Base-by-base conservation (phyloP, 176 grass and related monocot genomes). In the Rhynchospora breviuscula region DNA sequence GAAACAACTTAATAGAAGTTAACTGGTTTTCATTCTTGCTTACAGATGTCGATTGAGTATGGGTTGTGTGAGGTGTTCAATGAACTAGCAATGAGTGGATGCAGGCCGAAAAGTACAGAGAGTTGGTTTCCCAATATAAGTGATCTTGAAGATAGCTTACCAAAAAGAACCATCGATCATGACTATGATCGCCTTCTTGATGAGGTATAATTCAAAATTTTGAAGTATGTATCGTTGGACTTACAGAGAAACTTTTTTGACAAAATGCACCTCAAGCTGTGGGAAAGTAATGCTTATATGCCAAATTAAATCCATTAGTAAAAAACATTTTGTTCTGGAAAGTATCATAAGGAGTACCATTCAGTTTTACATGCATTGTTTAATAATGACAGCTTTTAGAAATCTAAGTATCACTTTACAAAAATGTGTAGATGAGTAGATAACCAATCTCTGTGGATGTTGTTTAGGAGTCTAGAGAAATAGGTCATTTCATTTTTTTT, bases 1-100 rank as follows among this genome's bases (percentile, higher is more conserved):
- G 4, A 81, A 61, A 47, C 21, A 2, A 31, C 21, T 23, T 51
- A 53, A 14, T 52, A 46, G 25, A 73, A 12, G 10, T 53, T 10
- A 45, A 53, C 25, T 56, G 11, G 3, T 45, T 73, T 10, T 77
- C 6, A 67, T 78, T 84, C 18, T 25, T 45, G 21, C 77, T 85
- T 29, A 46, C 75, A 98, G 95, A 89, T 93, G 57, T 98, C 95
- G 13, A 88, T 94, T 17, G 92, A 94, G 81, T 93, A 90, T 59
- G 92, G 90, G 10, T 53, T 98, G 68, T 91, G 86, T 7, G 95
- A 98, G 84, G 90, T 94, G 90, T 85, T 98, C 87, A 94, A 93
- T 71, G 2, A 68, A 18, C 83, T 70, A 63, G 90, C 90, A 31
- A 89, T 94, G 84, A 83, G 89, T 3, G 0, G 13, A 60, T n/a